These are phyloP conservation scores for Taxawa tesnikishii DNA, from an alignment of 2,329 filamentous ascomycete species.

Conservation along the genomic window DNA sequence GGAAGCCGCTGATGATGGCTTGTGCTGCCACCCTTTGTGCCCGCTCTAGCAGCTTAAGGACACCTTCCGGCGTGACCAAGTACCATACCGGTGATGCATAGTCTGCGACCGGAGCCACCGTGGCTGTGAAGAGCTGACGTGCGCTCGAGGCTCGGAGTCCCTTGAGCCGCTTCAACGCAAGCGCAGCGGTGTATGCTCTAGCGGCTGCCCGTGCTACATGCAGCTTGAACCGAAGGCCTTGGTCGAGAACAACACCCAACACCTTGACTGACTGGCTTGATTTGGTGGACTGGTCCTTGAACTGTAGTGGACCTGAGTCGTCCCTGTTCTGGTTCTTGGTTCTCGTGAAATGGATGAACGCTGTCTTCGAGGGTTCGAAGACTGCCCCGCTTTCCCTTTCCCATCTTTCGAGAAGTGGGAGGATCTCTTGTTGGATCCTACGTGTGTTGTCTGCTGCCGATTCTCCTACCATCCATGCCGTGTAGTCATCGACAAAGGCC, in stretches of 20 bases:
- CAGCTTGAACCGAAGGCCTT: background rate
- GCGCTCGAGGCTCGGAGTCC: slow-evolving; percentile 8
- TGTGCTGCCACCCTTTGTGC: too few species aligned
- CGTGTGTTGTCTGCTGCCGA: slow-evolving; percentile 10
- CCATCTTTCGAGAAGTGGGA: slow-evolving; percentile 9
- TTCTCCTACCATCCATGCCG: slow-evolving; percentile 12
- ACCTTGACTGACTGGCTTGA: background rate
- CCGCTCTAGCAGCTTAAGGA: slow-evolving; percentile 1
- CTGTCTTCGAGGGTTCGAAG: slow-evolving; percentile 21
- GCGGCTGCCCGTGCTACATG: slow-evolving; percentile 1
- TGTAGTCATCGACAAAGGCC: slow-evolving; percentile 17
- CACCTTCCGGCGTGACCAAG: background rate
- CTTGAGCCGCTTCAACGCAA: slow-evolving; percentile 11
- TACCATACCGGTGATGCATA: slow-evolving; percentile 10
- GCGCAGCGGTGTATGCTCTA: slow-evolving; percentile 4
- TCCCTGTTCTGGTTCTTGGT: slow-evolving; percentile 1
- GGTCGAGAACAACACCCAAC: background rate
- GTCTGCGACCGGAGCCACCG: slow-evolving; percentile 10
- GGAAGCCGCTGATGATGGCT: too few species aligned
- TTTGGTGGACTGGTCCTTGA: background rate
- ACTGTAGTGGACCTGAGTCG: background rate
- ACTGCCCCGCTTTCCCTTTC: slow-evolving; percentile 15
- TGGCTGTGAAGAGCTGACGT: slow-evolving; percentile 10
- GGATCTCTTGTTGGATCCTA: slow-evolving; percentile 9
- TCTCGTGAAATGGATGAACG: slow-evolving; percentile 21